Evolutionary conservation across 176 grass and related monocot genomes (phyloP).

Genomic region (Phoenix dactylifera): DNA sequence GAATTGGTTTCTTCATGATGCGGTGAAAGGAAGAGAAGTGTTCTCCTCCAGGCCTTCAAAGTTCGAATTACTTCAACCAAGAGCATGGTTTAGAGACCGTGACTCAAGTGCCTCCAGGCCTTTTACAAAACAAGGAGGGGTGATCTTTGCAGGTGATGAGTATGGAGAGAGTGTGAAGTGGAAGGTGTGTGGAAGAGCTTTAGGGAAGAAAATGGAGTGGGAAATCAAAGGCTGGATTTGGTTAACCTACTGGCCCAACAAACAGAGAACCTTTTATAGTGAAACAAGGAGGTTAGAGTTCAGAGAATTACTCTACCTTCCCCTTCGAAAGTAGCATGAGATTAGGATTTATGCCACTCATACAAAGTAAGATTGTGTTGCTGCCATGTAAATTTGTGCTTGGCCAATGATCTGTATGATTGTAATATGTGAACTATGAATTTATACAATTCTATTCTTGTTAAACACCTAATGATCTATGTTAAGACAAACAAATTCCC

Average conservation of each 20-base stretch:
- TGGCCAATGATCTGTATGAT: not conserved
- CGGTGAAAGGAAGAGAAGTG: slow-evolving; percentile 61
- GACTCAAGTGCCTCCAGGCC: slow-evolving; percentile 56
- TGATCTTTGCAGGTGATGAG: slow-evolving; percentile 77
- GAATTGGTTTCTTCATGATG: slow-evolving; percentile 82
- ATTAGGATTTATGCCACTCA: not conserved
- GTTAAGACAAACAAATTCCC: too few relatives aligned
- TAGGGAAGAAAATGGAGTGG: slow-evolving; percentile 64
- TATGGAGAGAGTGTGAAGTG: slow-evolving; percentile 81
- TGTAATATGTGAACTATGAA: not conserved
- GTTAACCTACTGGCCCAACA: slow-evolving; percentile 94
- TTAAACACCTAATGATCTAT: not conserved
- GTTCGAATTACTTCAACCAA: slow-evolving; percentile 61
- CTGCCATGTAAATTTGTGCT: not conserved
- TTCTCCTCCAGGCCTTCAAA: slow-evolving; percentile 66
- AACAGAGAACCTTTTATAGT: slow-evolving; percentile 63
- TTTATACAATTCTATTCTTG: not conserved
- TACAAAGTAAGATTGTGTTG: not conserved
- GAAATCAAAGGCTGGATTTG: slow-evolving; percentile 70
- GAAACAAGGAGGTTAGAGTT: slow-evolving; percentile 74
- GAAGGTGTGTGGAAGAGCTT: slow-evolving; percentile 49
- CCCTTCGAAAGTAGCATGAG: slow-evolving; percentile 35
- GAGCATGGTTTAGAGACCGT: slow-evolving; percentile 65
- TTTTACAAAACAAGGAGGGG: slow-evolving; percentile 67
- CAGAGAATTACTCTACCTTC: slow-evolving; percentile 52